Evolutionary conservation across 2,329 filamentous ascomycete genomes (phyloP).

Genomic region (Alternaria angustiovoidea): DNA sequence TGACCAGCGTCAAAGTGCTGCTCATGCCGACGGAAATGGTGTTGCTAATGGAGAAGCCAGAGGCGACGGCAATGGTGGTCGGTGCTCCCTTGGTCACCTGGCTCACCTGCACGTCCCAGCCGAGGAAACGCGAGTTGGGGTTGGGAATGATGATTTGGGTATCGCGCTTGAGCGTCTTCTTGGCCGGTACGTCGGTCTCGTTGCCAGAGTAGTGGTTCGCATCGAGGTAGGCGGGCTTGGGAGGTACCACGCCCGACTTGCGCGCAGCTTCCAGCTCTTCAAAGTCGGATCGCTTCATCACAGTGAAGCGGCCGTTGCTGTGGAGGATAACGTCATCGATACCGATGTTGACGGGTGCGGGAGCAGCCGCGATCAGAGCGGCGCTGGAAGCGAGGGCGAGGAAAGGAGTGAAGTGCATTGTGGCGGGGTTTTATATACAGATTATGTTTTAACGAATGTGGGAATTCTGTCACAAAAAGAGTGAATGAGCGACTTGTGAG

Average conservation of each 20-base stretch:
- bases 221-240: slow-evolving; percentile 31
- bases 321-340: slow-evolving; percentile 40
- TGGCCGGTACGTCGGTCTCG: not conserved
- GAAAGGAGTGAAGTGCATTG: slow-evolving; percentile 31
- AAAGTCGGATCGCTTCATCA: slow-evolving; percentile 36
- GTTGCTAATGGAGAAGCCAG: slow-evolving; percentile 50
- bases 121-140: slow-evolving; percentile 41
- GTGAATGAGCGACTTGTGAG: slow-evolving; percentile 5
- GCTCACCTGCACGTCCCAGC: slow-evolving; percentile 54
- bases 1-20: slow-evolving; percentile 27
- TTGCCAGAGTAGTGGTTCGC: slow-evolving; percentile 19
- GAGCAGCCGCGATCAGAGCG: slow-evolving; percentile 25
- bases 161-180: slow-evolving; percentile 23
- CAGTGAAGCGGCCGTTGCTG: slow-evolving; percentile 29
- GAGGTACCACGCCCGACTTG: slow-evolving; percentile 22
- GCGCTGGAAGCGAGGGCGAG: slow-evolving; percentile 25
- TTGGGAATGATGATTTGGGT: slow-evolving; percentile 29
- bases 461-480: not conserved
- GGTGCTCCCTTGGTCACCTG: slow-evolving; percentile 44
- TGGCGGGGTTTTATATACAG: not conserved
- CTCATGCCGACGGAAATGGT: slow-evolving; percentile 34
- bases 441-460: slow-evolving; percentile 14
- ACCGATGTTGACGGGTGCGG: slow-evolving; percentile 24
- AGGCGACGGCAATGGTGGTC: slow-evolving; percentile 39
- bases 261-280: slow-evolving; percentile 25